Base-by-base conservation (phyloP, 768 basidiomycete genomes). In the Boletus reticuloceps region DNA sequence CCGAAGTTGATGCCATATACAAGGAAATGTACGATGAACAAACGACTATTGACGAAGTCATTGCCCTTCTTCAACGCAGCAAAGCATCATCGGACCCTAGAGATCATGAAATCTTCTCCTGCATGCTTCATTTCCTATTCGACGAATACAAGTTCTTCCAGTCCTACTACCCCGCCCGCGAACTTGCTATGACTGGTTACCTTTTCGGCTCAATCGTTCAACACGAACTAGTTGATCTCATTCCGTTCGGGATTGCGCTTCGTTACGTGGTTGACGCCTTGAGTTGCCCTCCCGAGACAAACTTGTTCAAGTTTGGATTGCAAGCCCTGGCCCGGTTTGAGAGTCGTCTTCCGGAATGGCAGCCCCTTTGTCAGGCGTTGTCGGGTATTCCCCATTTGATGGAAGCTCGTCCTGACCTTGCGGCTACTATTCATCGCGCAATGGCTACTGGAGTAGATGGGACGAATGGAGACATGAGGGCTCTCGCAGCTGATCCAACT, bases 61-160 rank as follows among this genome's bases (percentile, higher is more conserved):
- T 98, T 58, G 75, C 82, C 27, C 85, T 94, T 74, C 84, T 99
- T 27, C 89, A 91, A 72, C 83, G 86, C 51, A 84, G 86, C 76
- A 94, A 95, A 68, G 83, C 81, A 47, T 95, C 94, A 31, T 79
- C 82, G 32, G 91, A 88, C 62, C 74, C 86, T 43, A 85, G 86
- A 53, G 94, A 98, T 63, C 93, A 96, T 69, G 94, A 98, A 74
- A 84, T 97, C 58, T 98, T 98, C 69, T 97, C 94, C n/a, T 98
- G 94, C 83, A 97, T 97, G 86, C 87, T 99, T 48, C 95, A 98
- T 76, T 96, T 97, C 79, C 83, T 99, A 42, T 98, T 99, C 74
- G 97, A 98, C 83, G 97, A 99, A 75, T 97, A 97, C 84, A 95
- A 94, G 67, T 99, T 98, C 79, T 97, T 98, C 84, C 93, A 96